Conservation (phyloP, 2,329 filamentous ascomycete species). For the Exophiala sp. region DNA sequence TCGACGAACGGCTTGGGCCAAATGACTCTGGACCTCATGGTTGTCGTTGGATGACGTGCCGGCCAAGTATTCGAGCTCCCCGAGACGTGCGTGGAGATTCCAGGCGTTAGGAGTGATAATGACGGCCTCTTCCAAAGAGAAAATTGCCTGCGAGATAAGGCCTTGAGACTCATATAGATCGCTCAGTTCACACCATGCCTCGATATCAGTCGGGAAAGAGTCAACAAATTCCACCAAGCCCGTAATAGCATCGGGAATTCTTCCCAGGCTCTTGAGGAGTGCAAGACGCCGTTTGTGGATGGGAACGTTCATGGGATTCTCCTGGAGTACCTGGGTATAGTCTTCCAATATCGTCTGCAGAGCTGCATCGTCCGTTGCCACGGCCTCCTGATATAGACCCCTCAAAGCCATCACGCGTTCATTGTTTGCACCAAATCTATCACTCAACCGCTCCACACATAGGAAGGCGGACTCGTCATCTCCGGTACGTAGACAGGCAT, state of each 20-base stretch:
- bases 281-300: constrained; percentile 80
- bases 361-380: constrained; percentile 59
- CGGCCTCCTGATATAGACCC: constrained; percentile 79
- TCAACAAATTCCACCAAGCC: constrained; percentile 71
- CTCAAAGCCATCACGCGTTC: constrained; percentile 78
- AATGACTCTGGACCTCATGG: constrained; percentile 42
- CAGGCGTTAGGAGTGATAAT: constrained; percentile 84
- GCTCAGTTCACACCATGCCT: constrained; percentile 87
- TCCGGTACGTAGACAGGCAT: constrained; percentile 75
- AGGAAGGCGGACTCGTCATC: constrained; percentile 71
- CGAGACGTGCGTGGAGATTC: constrained; percentile 86
- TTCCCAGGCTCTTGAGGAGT: constrained; percentile 67
- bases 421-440: constrained; percentile 76
- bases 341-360: constrained; percentile 65
- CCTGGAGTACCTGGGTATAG: constrained; percentile 68
- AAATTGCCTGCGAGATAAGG: constrained; percentile 75
- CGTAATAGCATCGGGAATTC: constrained; percentile 64
- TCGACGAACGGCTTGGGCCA: constrained; percentile 70
- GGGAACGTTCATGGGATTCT: constrained; percentile 73
- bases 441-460: constrained; percentile 67
- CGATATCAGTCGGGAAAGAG: constrained; percentile 79
- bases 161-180: constrained; percentile 79
- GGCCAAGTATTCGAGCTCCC: constrained; percentile 70
- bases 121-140: constrained; percentile 82
- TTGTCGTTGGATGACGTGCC: constrained; percentile 32